Conservation (phyloP, 169 alveolate species). For the Plasmodium yoelii region DNA sequence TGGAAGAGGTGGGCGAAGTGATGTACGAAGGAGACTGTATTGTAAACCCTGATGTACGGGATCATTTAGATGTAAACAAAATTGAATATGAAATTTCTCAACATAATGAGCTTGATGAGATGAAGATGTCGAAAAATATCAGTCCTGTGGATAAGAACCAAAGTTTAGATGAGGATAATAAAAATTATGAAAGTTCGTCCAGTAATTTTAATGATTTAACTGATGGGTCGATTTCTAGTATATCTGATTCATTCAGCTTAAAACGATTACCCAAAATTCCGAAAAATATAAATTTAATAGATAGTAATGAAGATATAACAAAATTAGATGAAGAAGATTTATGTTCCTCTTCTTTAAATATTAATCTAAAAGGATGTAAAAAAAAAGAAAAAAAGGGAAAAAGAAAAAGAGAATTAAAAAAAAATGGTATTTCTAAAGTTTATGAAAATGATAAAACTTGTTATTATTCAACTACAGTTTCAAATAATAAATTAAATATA, state of each 20-base stretch:
- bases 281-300: slow-evolving; percentile 4
- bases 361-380: background rate
- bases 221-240: slow-evolving; percentile 6
- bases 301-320: slow-evolving; percentile 14
- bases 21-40: background rate
- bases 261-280: slow-evolving; percentile 31
- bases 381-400: background rate
- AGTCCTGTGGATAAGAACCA: background rate
- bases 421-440: background rate
- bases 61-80: background rate
- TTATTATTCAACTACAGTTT: background rate
- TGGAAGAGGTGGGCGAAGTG: no score
- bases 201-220: background rate
- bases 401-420: background rate
- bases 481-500: no score
- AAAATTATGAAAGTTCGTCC: background rate
- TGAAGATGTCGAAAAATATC: no score
- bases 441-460: background rate
- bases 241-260: slow-evolving; percentile 18
- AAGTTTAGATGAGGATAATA: background rate
- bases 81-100: background rate
- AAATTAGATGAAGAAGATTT: background rate
- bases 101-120: background rate
- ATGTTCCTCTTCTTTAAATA: background rate
- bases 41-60: background rate